phyloP scores from a whole-genome alignment of 2,329 filamentous ascomycete species.

The Colletotrichum agaves region DNA sequence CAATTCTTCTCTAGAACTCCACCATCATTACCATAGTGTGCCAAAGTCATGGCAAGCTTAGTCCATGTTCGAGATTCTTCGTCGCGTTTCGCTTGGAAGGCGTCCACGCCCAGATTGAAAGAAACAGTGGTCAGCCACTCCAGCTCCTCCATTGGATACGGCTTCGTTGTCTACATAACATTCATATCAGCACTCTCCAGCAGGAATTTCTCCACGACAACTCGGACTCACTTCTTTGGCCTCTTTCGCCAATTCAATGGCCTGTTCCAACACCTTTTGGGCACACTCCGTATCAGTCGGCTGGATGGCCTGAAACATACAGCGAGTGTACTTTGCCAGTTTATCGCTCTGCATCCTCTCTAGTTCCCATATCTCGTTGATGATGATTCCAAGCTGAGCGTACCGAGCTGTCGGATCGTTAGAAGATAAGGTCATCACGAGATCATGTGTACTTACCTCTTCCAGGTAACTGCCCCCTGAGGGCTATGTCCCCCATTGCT shows the following conservation, averaged over 20 bases:
- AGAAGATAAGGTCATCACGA: neutral
- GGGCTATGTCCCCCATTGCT: conserved; percentile 72
- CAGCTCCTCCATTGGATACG: conserved; percentile 74
- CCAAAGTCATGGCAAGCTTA: conserved; percentile 69
- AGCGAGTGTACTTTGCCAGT: conserved; percentile 81
- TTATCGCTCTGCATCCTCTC: conserved; percentile 66
- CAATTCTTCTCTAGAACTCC: conserved; percentile 49
- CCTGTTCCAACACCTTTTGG: conserved; percentile 72
- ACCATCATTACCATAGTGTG: conserved; percentile 66
- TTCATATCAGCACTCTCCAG: conserved; percentile 12
- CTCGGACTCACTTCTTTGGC: conserved; percentile 55
- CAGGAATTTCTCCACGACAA: neutral
- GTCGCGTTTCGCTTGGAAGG: conserved; percentile 66
- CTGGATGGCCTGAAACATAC: conserved; percentile 76
- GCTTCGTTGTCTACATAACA: conserved; percentile 49
- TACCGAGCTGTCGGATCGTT: conserved; percentile 55
- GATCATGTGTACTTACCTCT: conserved; percentile 52
- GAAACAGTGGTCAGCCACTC: conserved; percentile 78
- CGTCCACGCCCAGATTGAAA: conserved; percentile 78
- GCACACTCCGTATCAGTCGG: conserved; percentile 65
- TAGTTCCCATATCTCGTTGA: conserved; percentile 73
- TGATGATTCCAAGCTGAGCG: conserved; percentile 70
- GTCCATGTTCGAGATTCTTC: conserved; percentile 70
- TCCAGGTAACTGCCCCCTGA: conserved; percentile 63
- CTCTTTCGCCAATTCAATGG: conserved; percentile 62